A percentile compares a stretch with the other conserved stretches of the same genome.
Evolutionary conservation across 2,329 filamentous ascomycete genomes (phyloP).

Genomic region (Hypoxylon sp.): DNA sequence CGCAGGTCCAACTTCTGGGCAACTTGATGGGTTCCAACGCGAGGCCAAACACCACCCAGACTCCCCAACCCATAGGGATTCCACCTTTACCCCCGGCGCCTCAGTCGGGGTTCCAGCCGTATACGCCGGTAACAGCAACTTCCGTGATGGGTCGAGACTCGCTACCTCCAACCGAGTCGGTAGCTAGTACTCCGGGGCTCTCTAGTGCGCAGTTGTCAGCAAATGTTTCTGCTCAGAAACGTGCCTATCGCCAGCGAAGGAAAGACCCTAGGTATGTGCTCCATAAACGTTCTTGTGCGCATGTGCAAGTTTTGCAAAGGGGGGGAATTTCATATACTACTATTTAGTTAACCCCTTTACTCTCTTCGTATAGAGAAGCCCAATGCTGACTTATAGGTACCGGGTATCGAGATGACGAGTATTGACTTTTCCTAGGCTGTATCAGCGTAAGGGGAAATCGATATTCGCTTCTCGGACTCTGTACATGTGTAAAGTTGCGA

Average conservation of each 20-base stretch:
- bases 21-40: conserved; percentile 67
- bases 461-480: conserved; percentile 34
- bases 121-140: conserved; percentile 65
- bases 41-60: conserved; percentile 64
- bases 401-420: conserved; percentile 33
- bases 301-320: conserved; percentile 4
- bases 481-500: conserved; percentile 74
- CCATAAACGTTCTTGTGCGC: conserved; percentile 17
- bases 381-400: conserved; percentile 44
- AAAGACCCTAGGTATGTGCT: conserved; percentile 81
- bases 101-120: conserved; percentile 65
- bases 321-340: conserved; percentile 8
- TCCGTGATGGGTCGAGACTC: conserved; percentile 72
- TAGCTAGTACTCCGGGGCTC: conserved; percentile 67
- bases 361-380: conserved; percentile 18
- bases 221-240: conserved; percentile 81
- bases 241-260: conserved; percentile 92
- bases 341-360: conserved; percentile 5
- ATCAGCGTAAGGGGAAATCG: conserved; percentile 8
- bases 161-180: conserved; percentile 71
- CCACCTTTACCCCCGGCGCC: conserved; percentile 65
- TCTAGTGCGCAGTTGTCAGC: conserved; percentile 59
- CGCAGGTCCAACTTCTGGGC: conserved; percentile 66
- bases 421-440: conserved; percentile 26
- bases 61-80: conserved; percentile 68